A percentile compares a stretch with the other conserved stretches of the same genome.
Conservation (phyloP, 1,139 yeast genomes). For the Yamadazyma blattariae region DNA sequence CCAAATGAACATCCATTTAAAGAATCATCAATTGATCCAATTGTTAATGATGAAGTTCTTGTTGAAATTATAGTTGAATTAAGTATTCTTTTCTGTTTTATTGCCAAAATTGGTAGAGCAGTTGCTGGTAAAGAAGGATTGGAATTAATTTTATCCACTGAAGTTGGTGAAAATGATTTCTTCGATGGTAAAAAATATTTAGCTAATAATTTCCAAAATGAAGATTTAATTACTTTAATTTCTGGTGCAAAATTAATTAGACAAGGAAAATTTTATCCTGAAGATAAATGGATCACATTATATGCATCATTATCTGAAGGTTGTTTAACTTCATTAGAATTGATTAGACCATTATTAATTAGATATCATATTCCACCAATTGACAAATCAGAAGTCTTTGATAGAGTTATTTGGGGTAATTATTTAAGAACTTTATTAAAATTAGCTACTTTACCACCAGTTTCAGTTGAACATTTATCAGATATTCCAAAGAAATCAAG, state of each 20-base stretch:
- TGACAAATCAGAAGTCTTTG: conserved; percentile 47
- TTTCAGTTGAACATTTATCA: conserved; percentile 61
- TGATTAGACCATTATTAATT: conserved; percentile 55
- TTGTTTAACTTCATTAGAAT: conserved; percentile 54
- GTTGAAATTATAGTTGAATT: conserved; percentile 76
- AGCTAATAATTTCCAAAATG: conserved; percentile 32
- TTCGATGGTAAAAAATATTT: conserved; percentile 32
- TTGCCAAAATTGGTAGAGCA: conserved; percentile 50
- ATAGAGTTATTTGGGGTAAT: conserved; percentile 62
- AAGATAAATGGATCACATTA: conserved; percentile 66
- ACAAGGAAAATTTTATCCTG: conserved; percentile 62
- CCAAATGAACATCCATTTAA: conserved; percentile 67
- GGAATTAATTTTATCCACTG: conserved; percentile 23
- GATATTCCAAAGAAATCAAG: conserved; percentile 76
- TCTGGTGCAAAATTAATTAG: conserved; percentile 59
- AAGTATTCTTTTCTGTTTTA: conserved; percentile 54
- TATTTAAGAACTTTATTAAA: conserved; percentile 58
- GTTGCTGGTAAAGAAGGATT: conserved; percentile 48
- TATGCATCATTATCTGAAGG: conserved; percentile 63
- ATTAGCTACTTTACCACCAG: conserved; percentile 53
- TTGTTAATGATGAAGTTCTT: conserved; percentile 65
- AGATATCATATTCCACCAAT: conserved; percentile 53
- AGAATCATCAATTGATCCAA: conserved; percentile 68
- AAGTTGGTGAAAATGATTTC: conserved; percentile 27
- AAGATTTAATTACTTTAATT: conserved; percentile 46